A percentile compares a stretch with the other conserved stretches of the same genome.
Evolutionary conservation across 2,329 filamentous ascomycete genomes (phyloP).

Genomic region (Ceratocystis ficicola): DNA sequence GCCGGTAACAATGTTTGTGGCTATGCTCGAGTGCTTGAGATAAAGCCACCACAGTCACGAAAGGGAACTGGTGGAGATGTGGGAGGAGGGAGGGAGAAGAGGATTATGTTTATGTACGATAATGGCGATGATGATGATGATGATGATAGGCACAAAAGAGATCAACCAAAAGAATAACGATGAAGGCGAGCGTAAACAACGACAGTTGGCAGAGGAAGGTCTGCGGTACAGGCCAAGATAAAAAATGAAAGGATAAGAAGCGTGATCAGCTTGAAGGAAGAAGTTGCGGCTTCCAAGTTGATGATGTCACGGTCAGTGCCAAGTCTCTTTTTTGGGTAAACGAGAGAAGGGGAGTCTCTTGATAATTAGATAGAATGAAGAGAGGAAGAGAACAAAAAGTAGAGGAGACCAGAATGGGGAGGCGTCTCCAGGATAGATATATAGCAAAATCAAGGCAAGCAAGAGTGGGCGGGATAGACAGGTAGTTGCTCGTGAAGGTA

Average conservation of each 20-base stretch:
- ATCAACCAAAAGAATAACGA: neutral
- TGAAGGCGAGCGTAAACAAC: constrained; percentile 3
- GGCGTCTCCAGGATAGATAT: constrained; percentile 10
- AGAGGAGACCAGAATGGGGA: neutral
- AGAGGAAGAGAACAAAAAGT: neutral
- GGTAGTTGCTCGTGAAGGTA: no score
- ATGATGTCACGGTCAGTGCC: constrained; percentile 5
- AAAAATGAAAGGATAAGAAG: neutral
- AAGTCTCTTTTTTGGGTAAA: constrained; percentile 4
- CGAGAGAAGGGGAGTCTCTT: constrained; percentile 16
- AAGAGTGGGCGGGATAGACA: no score
- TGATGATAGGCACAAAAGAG: constrained; percentile 2
- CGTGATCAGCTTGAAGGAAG: neutral
- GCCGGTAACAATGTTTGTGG: neutral
- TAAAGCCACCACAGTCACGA: neutral
- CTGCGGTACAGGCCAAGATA: neutral
- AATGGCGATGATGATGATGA: neutral
- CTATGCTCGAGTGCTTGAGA: neutral
- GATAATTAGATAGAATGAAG: constrained; percentile 4
- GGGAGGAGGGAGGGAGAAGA: neutral
- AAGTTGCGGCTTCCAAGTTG: constrained; percentile 7
- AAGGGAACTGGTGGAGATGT: neutral
- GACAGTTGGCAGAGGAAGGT: no score
- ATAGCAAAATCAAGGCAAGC: constrained; percentile 1
- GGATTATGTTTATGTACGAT: neutral